phyloP scores from a whole-genome alignment of 768 basidiomycete genomes.

The Mycena maculata region DNA sequence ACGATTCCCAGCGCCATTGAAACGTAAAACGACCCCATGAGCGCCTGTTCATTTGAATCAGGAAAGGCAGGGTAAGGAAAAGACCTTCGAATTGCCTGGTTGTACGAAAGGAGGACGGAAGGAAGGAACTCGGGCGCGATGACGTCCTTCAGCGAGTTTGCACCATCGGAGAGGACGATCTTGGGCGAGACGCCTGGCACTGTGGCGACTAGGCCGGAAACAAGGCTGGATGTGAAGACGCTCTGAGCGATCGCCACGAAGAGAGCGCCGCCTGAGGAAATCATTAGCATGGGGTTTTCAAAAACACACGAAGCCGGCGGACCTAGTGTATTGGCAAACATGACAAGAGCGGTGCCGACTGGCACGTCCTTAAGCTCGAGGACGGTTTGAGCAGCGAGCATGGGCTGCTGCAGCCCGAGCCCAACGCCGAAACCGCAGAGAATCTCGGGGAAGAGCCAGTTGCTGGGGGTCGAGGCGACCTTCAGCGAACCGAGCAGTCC shows the following conservation, averaged over 20 bases:
- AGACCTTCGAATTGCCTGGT: constrained; percentile 2
- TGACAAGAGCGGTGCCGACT: constrained; percentile 33
- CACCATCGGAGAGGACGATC: constrained; percentile 18
- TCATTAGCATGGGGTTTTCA: constrained; percentile 40
- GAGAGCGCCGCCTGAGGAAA: constrained; percentile 29
- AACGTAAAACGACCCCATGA: constrained; percentile 21
- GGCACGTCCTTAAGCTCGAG: constrained; percentile 33
- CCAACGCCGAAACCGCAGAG: constrained; percentile 47
- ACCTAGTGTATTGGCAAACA: constrained; percentile 38
- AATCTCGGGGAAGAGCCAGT: constrained; percentile 38
- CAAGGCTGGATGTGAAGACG: constrained; percentile 25
- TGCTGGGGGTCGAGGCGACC: constrained; percentile 32
- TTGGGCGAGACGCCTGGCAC: constrained; percentile 23
- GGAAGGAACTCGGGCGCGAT: constrained; percentile 9
- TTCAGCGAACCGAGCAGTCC: constrained; percentile 48
- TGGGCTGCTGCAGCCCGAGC: constrained; percentile 36
- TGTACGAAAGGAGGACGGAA: constrained; percentile 5
- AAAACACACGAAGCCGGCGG: constrained; percentile 19
- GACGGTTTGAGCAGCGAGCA: constrained; percentile 35
- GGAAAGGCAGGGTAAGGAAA: background rate
- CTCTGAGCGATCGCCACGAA: constrained; percentile 35
- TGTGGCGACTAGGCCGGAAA: constrained; percentile 6
- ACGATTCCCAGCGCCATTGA: constrained; percentile 10
- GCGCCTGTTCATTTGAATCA: background rate
- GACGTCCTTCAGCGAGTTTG: constrained; percentile 15